These are phyloP conservation scores for Fraxinus pennsylvanica DNA, from an alignment of 257 asterid species.

Conservation along the genomic window DNA sequence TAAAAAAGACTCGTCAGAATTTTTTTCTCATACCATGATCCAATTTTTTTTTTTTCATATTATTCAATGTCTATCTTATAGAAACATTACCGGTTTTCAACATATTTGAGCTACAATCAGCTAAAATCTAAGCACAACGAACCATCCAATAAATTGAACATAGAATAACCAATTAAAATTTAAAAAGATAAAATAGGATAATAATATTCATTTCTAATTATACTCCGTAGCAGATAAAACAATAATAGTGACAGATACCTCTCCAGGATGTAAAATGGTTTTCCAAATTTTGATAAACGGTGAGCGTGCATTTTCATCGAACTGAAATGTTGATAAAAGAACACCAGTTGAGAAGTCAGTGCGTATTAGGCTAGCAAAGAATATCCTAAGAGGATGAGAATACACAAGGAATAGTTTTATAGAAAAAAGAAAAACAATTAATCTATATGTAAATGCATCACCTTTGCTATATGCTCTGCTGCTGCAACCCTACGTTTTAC, in stretches of 20 bases:
- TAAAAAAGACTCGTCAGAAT: no score
- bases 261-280: conserved; percentile 94
- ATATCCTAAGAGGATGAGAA: not conserved
- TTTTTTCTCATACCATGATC: not conserved
- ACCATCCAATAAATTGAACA: not conserved
- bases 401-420: not conserved
- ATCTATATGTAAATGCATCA: conserved; percentile 22
- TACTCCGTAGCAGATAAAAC: conserved; percentile 13
- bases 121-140: not conserved
- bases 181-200: not conserved
- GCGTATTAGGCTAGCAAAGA: not conserved
- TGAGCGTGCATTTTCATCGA: conserved; percentile 89
- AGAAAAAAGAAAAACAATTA: not conserved
- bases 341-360: not conserved
- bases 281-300: conserved; percentile 86
- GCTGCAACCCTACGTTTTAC: conserved; percentile 91
- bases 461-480: conserved; percentile 86
- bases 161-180: not conserved
- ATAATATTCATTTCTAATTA: not conserved
- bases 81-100: conserved; percentile 3
- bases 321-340: conserved; percentile 41
- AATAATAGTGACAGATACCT: conserved; percentile 46
- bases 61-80: not conserved
- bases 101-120: not conserved
- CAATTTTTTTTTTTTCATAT: not conserved